Conservation (phyloP, 345 rosid genomes). For the Rhodamnia rubescens region DNA sequence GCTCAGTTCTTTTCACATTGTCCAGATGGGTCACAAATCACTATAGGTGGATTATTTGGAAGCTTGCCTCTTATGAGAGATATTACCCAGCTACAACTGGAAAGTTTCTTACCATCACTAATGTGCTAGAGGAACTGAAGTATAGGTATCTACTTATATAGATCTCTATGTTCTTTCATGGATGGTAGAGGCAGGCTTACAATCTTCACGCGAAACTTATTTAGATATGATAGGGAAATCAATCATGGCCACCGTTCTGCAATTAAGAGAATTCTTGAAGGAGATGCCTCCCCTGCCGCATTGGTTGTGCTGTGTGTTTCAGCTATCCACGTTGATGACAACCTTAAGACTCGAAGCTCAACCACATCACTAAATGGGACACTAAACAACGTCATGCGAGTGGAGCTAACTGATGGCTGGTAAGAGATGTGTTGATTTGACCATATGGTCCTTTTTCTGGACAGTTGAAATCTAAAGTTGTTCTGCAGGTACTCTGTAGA, state of each 20-base stretch:
- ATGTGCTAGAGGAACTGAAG: slow-evolving; percentile 87
- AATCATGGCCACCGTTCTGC: slow-evolving; percentile 88
- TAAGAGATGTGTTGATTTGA: slow-evolving; percentile 17
- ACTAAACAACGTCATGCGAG: slow-evolving; percentile 27
- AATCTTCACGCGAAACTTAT: slow-evolving; percentile 6
- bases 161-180: slow-evolving; percentile 1
- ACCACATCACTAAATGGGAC: slow-evolving; percentile 18
- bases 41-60: slow-evolving; percentile 94
- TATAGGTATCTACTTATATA: slow-evolving; percentile 48
- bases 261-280: slow-evolving; percentile 77
- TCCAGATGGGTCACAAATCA: slow-evolving; percentile 85
- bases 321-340: slow-evolving; percentile 22
- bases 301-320: slow-evolving; percentile 78
- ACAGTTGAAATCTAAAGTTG: not conserved
- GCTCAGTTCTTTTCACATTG: not conserved
- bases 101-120: slow-evolving; percentile 60
- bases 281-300: slow-evolving; percentile 69
- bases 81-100: slow-evolving; percentile 38
- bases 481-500: slow-evolving; percentile 63
- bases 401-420: slow-evolving; percentile 97
- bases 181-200: slow-evolving; percentile 3
- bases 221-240: slow-evolving; percentile 88
- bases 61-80: slow-evolving; percentile 76
- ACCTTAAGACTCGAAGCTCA: slow-evolving; percentile 18
- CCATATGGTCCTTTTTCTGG: not conserved